Percentiles rank a stretch among this genome's conserved stretches.
These are phyloP conservation scores for Penicillium corylophilum DNA, from an alignment of 2,329 filamentous ascomycete species.

Conservation along the genomic window DNA sequence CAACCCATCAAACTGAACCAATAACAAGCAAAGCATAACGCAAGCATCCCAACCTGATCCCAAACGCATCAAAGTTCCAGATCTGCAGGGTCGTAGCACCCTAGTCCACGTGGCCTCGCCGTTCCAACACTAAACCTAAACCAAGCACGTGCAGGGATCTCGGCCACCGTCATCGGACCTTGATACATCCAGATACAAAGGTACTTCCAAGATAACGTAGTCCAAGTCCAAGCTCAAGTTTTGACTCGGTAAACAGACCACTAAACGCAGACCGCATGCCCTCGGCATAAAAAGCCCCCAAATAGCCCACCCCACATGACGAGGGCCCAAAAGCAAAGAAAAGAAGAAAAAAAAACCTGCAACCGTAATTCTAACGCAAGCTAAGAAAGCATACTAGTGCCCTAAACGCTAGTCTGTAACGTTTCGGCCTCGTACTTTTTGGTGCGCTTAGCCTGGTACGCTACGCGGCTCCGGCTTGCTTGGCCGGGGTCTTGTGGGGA, in stretches of 20 bases:
- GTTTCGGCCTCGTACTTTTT: not conserved
- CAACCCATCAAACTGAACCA: not conserved
- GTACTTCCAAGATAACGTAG: not conserved
- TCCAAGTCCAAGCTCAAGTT: too few relatives aligned
- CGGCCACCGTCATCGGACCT: not conserved
- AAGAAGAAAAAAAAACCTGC: not conserved
- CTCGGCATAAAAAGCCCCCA: too few relatives aligned
- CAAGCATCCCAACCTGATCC: not conserved
- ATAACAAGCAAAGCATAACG: not conserved
- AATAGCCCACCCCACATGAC: too few relatives aligned
- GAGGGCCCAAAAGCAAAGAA: not conserved
- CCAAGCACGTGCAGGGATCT: not conserved
- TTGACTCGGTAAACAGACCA: too few relatives aligned
- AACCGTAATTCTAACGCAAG: not conserved
- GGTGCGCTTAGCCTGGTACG: not conserved
- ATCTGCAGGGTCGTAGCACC: not conserved
- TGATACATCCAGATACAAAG: not conserved
- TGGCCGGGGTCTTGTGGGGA: not conserved
- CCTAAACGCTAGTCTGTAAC: not conserved
- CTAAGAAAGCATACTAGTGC: not conserved
- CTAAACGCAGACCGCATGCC: too few relatives aligned
- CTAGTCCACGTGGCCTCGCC: not conserved
- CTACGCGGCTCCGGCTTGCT: not conserved
- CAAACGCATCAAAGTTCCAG: not conserved
- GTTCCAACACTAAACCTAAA: not conserved